Evolutionary conservation across 108 stramenopile genomes (phyloP).

Genomic region (Skeletonema tropicum): DNA sequence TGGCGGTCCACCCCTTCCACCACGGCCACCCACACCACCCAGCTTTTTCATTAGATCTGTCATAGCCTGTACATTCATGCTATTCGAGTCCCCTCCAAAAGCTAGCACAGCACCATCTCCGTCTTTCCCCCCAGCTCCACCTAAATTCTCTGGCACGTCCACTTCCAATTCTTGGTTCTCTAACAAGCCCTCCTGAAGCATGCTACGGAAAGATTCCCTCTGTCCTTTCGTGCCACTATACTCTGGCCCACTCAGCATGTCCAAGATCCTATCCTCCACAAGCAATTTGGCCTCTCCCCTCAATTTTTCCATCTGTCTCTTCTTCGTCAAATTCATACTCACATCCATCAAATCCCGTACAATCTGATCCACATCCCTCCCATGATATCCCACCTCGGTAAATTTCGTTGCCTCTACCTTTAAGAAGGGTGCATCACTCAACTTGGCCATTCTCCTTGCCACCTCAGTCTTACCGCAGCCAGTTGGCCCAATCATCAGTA

Average conservation of each 20-base stretch:
- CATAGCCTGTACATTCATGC: constrained; percentile 76
- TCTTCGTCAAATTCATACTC: constrained; percentile 89
- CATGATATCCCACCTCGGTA: constrained; percentile 99
- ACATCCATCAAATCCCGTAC: constrained; percentile 98
- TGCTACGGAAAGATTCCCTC: constrained; percentile 80
- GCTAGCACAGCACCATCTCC: constrained; percentile 45
- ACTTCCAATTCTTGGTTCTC: constrained; percentile 93
- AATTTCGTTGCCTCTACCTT: constrained; percentile 99
- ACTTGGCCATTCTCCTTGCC: constrained; percentile 94
- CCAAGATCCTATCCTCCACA: constrained; percentile 92
- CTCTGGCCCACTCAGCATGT: constrained; percentile 85
- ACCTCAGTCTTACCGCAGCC: constrained; percentile 99
- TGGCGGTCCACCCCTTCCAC: constrained; percentile 54
- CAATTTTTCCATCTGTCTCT: constrained; percentile 81
- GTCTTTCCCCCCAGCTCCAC: constrained; percentile 31
- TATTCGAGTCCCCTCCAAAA: constrained; percentile 45
- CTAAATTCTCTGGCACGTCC: constrained; percentile 75
- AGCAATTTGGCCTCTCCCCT: constrained; percentile 67
- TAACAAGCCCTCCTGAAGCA: constrained; percentile 90
- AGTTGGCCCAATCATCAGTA: constrained; percentile 99
- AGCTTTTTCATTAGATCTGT: constrained; percentile 69
- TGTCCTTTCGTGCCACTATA: constrained; percentile 34
- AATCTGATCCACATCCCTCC: constrained; percentile 98
- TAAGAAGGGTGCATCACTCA: constrained; percentile 98
- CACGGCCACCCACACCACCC: constrained; percentile 39